phyloP scores from a whole-genome alignment of 192 early-diverging fungal species.

The Entomortierella lignicola region DNA sequence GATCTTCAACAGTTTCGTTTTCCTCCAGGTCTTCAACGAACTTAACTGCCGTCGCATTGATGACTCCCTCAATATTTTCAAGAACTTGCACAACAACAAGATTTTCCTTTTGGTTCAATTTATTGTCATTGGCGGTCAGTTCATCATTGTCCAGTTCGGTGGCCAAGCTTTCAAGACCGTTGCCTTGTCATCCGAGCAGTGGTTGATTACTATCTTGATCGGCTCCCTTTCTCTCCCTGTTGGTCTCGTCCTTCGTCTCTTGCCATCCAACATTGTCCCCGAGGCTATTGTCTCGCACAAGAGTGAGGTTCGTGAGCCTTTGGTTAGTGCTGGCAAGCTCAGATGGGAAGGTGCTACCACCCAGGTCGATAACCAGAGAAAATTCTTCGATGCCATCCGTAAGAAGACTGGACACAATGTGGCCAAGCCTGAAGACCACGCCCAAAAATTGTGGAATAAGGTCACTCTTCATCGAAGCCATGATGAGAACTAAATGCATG shows the following conservation, averaged over 20 bases:
- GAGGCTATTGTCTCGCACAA: conserved; percentile 44
- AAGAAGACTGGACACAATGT: conserved; percentile 19
- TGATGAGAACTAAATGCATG: neutral
- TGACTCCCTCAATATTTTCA: conserved; percentile 87
- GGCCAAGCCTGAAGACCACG: neutral
- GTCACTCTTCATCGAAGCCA: neutral
- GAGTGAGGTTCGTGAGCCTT: conserved; percentile 44
- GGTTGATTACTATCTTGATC: conserved; percentile 83
- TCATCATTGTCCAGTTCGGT: conserved; percentile 88
- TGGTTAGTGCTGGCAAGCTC: conserved; percentile 35
- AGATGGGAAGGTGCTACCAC: conserved; percentile 57
- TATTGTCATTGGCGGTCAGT: conserved; percentile 79
- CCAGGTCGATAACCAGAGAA: conserved; percentile 54
- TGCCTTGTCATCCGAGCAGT: conserved; percentile 73
- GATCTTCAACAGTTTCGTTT: conserved; percentile 95
- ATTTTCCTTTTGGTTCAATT: conserved; percentile 85
- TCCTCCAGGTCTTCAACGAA: conserved; percentile 95
- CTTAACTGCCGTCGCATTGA: conserved; percentile 91
- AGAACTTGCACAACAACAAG: conserved; percentile 82
- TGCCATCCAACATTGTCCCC: conserved; percentile 73
- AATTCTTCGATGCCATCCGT: conserved; percentile 66
- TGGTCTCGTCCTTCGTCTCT: conserved; percentile 80
- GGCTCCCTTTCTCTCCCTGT: conserved; percentile 86
- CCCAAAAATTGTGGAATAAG: conserved; percentile 45
- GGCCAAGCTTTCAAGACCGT: conserved; percentile 90